phyloP scores from a whole-genome alignment of 108 stramenopile genomes.

The Fistulifera pelliculosa region DNA sequence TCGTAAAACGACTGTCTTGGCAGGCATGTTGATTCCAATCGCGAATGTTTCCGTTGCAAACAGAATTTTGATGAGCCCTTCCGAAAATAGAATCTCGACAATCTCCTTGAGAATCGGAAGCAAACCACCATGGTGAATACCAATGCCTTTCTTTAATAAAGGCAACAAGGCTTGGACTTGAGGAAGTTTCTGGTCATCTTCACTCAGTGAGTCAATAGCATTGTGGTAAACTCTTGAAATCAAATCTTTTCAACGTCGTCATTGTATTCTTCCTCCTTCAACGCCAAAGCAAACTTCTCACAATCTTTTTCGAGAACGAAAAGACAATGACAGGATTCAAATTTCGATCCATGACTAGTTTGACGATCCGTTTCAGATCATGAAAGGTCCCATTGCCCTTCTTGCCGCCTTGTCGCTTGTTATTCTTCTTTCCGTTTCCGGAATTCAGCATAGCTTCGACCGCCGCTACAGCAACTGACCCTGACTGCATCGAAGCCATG shows the following conservation, averaged over 20 bases:
- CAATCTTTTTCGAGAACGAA: constrained; percentile 98
- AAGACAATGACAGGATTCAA: constrained; percentile 98
- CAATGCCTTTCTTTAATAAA: constrained; percentile 93
- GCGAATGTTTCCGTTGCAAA: constrained; percentile 99
- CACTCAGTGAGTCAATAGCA: constrained; percentile 91
- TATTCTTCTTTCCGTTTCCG: constrained; percentile 56
- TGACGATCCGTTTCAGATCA: constrained; percentile 92
- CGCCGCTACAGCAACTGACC: constrained; percentile 54
- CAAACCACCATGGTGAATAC: constrained; percentile 99
- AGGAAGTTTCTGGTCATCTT: constrained; percentile 94
- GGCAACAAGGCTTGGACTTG: constrained; percentile 93
- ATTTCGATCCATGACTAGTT: constrained; percentile 88
- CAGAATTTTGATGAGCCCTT: constrained; percentile 93
- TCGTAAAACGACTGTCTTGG: constrained; percentile 98
- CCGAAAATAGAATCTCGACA: constrained; percentile 97
- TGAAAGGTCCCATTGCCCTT: constrained; percentile 43
- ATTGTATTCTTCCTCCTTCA: constrained; percentile 90
- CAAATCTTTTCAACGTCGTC: constrained; percentile 93
- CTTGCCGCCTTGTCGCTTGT: constrained; percentile 56
- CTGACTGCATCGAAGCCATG: constrained; percentile 79
- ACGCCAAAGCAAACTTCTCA: constrained; percentile 84
- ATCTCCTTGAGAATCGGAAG: constrained; percentile 99
- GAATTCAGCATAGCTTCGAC: constrained; percentile 65
- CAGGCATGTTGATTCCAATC: constrained; percentile 99
- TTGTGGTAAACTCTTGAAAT: constrained; percentile 91